A percentile compares a stretch with the other conserved stretches of the same genome.
Evolutionary conservation across 2,329 filamentous ascomycete species (phyloP).

Genomic region (Berkeleyomyces rouxiae): DNA sequence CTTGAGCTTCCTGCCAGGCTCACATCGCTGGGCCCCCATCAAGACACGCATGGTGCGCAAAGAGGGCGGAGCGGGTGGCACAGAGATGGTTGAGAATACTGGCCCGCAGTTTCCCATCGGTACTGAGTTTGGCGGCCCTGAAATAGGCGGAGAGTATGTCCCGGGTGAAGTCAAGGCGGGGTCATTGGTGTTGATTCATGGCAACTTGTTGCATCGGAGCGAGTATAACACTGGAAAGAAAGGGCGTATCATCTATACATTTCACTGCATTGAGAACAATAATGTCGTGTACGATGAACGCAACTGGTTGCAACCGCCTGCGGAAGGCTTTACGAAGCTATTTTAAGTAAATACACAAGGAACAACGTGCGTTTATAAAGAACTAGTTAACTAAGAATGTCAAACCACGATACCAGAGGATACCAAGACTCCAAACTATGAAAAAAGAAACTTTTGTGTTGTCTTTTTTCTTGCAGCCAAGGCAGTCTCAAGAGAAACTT

Average conservation of each 20-base stretch:
- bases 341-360: conserved; percentile 19
- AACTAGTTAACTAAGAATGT: background rate
- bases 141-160: conserved; percentile 42
- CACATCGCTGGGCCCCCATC: conserved; percentile 58
- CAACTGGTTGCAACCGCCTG: conserved; percentile 87
- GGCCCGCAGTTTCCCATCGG: conserved; percentile 46
- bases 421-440: no score
- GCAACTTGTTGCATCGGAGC: conserved; percentile 89
- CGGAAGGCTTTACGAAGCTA: conserved; percentile 60
- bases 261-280: conserved; percentile 83
- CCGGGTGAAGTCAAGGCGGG: conserved; percentile 82
- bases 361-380: background rate
- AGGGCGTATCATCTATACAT: conserved; percentile 90
- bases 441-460: no score
- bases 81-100: conserved; percentile 54
- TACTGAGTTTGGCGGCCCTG: conserved; percentile 26
- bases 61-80: conserved; percentile 33
- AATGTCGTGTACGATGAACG: conserved; percentile 57
- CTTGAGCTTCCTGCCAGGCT: conserved; percentile 69
- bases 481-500: background rate
- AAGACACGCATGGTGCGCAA: conserved; percentile 59
- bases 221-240: conserved; percentile 77
- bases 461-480: background rate
- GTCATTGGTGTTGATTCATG: conserved; percentile 82
- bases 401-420: background rate